Evolutionary conservation across 1,139 yeast species (phyloP).

Genomic region (Komagataea norvegica): DNA sequence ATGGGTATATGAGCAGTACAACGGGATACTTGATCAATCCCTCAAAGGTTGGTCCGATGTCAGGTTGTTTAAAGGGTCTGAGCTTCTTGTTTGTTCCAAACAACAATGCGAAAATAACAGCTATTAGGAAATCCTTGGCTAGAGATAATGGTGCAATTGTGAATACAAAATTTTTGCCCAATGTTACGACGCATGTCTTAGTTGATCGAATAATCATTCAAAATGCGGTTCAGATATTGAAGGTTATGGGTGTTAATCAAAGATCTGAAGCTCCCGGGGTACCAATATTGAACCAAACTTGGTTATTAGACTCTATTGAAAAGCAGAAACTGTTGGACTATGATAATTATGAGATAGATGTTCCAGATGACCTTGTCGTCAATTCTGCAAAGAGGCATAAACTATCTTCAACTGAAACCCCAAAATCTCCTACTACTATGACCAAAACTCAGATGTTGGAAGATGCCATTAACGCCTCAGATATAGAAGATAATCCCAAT

Average conservation of each 20-base stretch:
- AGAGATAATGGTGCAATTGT: conserved; percentile 34
- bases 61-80: conserved; percentile 13
- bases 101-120: conserved; percentile 16
- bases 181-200: conserved; percentile 29
- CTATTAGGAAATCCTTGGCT: conserved; percentile 17
- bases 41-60: conserved; percentile 6
- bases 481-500: conserved; percentile 31
- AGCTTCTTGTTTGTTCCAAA: conserved; percentile 21
- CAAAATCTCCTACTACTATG: no score
- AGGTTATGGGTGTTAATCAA: conserved; percentile 7
- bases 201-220: conserved; percentile 24
- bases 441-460: conserved; percentile 10
- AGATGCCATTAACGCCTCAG: conserved; percentile 8
- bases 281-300: conserved; percentile 28
- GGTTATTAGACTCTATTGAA: conserved; percentile 38
- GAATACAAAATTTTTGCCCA: conserved; percentile 12
- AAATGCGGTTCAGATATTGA: conserved; percentile 10
- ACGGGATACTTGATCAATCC: background rate
- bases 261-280: conserved; percentile 4
- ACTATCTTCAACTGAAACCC: background rate
- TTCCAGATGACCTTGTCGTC: conserved; percentile 5
- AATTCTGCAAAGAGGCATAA: conserved; percentile 10
- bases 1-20: no score
- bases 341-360: conserved; percentile 14
- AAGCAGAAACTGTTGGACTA: conserved; percentile 21